A percentile compares a stretch with the other conserved stretches of the same genome.
These are phyloP conservation scores for Mediolabrus comicus DNA, from an alignment of 108 stramenopile species.

Conservation along the genomic window DNA sequence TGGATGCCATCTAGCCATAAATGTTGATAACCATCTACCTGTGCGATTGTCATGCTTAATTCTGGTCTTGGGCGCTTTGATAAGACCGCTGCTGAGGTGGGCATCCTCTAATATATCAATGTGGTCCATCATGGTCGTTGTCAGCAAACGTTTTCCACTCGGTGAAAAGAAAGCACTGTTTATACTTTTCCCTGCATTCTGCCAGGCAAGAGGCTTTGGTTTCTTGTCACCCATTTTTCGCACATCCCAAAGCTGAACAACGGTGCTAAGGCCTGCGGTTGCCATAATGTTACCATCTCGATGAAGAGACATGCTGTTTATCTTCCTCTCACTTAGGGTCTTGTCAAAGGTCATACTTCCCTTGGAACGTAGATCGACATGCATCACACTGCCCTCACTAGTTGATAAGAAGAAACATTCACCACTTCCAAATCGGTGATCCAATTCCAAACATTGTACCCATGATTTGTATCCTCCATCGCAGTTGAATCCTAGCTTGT, in stretches of 20 bases:
- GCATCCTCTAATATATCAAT: slow-evolving; percentile 67
- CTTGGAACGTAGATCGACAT: slow-evolving; percentile 64
- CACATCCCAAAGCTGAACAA: slow-evolving; percentile 73
- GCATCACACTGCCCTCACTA: slow-evolving; percentile 67
- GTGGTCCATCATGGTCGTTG: slow-evolving; percentile 63
- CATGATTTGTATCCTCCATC: slow-evolving; percentile 64
- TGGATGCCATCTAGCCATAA: slow-evolving; percentile 82
- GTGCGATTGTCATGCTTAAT: slow-evolving; percentile 83
- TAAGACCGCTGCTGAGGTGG: slow-evolving; percentile 36
- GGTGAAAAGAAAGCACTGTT: slow-evolving; percentile 84
- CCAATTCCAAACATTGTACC: slow-evolving; percentile 64
- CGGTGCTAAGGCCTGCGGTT: slow-evolving; percentile 61
- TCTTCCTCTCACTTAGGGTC: slow-evolving; percentile 72
- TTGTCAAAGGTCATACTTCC: slow-evolving; percentile 61
- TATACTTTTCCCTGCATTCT: slow-evolving; percentile 56
- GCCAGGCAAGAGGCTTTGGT: slow-evolving; percentile 45
- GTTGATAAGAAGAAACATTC: slow-evolving; percentile 78
- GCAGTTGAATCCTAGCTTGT: slow-evolving; percentile 61
- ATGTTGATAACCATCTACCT: slow-evolving; percentile 80
- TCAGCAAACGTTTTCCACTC: slow-evolving; percentile 55
- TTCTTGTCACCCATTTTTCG: slow-evolving; percentile 58
- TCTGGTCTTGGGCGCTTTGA: slow-evolving; percentile 43
- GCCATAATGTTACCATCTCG: slow-evolving; percentile 72
- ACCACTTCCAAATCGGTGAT: slow-evolving; percentile 54
- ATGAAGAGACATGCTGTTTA: slow-evolving; percentile 82